These are phyloP conservation scores for Suhomyces vadensis DNA, from an alignment of 805 yeast genomes.

Conservation along the genomic window DNA sequence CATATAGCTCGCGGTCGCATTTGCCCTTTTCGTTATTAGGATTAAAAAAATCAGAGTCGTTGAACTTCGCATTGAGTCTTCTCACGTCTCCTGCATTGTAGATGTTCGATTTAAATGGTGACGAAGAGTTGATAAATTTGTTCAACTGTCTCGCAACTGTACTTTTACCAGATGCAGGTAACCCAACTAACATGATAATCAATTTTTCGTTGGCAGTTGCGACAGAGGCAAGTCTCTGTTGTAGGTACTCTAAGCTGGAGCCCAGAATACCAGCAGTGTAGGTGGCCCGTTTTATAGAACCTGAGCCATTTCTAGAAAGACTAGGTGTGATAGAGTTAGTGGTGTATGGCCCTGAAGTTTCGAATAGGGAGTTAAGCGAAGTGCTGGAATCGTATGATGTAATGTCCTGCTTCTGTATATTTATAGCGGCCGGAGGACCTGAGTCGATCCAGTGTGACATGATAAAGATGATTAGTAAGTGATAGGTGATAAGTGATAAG, in stretches of 20 bases:
- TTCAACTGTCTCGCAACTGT: conserved; percentile 37
- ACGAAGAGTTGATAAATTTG: conserved; percentile 26
- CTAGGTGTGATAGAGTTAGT: conserved; percentile 20
- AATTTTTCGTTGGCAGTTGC: conserved; percentile 15
- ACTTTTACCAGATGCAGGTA: conserved; percentile 45
- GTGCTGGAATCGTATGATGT: conserved; percentile 18
- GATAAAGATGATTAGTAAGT: background rate
- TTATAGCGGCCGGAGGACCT: background rate
- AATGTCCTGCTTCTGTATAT: background rate
- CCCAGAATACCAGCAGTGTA: conserved; percentile 1
- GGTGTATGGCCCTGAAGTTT: conserved; percentile 12
- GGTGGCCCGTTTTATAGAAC: conserved; percentile 7
- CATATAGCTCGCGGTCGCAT: conserved; percentile 37
- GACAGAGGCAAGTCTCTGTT: background rate
- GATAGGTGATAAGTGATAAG: background rate
- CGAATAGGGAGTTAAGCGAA: conserved; percentile 34
- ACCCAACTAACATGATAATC: conserved; percentile 38
- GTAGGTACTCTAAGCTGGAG: background rate
- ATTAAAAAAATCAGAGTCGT: conserved; percentile 39
- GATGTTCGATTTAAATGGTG: conserved; percentile 26
- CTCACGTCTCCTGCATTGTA: conserved; percentile 57
- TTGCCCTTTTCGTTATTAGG: conserved; percentile 33
- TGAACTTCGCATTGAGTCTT: conserved; percentile 31
- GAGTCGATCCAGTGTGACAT: conserved; percentile 1
- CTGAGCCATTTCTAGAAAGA: conserved; percentile 12